Percentiles rank a stretch among this genome's conserved stretches.
These are phyloP conservation scores for Tetrastigma voinierianum DNA, from an alignment of 164 flowering plant species.

Conservation along the genomic window DNA sequence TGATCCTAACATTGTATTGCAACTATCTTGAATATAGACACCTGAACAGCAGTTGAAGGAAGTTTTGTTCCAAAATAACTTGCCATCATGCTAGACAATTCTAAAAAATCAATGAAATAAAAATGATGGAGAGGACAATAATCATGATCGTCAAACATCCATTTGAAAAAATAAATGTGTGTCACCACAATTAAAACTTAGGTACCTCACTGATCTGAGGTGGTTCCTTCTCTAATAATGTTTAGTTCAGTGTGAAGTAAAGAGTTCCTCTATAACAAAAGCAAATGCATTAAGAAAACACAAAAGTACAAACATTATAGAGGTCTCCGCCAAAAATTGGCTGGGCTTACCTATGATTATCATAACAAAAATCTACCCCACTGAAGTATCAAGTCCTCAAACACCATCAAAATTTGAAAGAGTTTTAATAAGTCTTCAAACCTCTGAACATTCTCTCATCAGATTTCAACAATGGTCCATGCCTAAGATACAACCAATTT, in stretches of 20 bases:
- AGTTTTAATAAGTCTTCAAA: not conserved
- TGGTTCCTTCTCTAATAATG: not conserved
- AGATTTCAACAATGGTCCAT: not conserved
- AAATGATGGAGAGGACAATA: not conserved
- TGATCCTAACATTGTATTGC: not conserved
- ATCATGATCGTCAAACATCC: not conserved
- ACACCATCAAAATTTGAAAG: not conserved
- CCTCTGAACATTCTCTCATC: not conserved
- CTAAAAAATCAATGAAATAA: not conserved
- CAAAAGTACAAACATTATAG: not conserved
- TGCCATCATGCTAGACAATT: not conserved
- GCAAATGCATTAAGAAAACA: not conserved
- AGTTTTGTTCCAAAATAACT: not conserved
- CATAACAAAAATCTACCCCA: not conserved
- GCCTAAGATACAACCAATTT: not conserved
- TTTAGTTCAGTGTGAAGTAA: not conserved
- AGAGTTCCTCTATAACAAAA: not conserved
- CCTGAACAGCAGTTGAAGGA: constrained; percentile 2
- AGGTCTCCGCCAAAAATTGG: not conserved
- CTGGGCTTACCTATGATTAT: not conserved
- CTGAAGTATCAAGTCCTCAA: not conserved
- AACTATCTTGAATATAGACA: not conserved
- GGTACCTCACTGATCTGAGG: not conserved
- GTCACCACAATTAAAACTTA: not conserved
- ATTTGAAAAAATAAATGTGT: not conserved